Conservation (phyloP, 2,329 filamentous ascomycete genomes). For the Aspergillus quadrilineatus region DNA sequence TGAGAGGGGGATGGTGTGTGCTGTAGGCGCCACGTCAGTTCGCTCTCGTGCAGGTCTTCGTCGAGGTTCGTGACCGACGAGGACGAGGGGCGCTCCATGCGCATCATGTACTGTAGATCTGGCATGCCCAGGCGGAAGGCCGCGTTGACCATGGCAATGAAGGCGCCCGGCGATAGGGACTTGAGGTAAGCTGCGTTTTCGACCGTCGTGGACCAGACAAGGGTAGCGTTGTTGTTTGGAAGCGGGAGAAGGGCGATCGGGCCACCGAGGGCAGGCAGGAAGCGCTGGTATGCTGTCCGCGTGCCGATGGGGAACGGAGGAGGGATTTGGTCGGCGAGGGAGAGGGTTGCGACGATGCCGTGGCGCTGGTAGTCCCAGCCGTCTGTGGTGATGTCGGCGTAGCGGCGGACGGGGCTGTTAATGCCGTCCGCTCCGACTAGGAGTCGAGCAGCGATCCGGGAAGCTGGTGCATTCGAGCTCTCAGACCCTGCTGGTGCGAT, state of each 20-base stretch:
- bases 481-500: slow-evolving; percentile 52
- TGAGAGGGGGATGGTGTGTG: slow-evolving; percentile 61
- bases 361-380: slow-evolving; percentile 94
- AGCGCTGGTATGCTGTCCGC: slow-evolving; percentile 90
- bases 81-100: slow-evolving; percentile 46
- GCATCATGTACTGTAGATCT: slow-evolving; percentile 82
- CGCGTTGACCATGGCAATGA: slow-evolving; percentile 86
- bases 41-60: slow-evolving; percentile 60
- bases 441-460: slow-evolving; percentile 72
- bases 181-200: slow-evolving; percentile 77
- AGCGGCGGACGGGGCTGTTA: slow-evolving; percentile 87
- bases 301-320: slow-evolving; percentile 36
- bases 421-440: slow-evolving; percentile 92
- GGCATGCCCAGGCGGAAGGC: slow-evolving; percentile 79
- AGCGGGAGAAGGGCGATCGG: slow-evolving; percentile 89
- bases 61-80: slow-evolving; percentile 15
- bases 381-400: slow-evolving; percentile 78
- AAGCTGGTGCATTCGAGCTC: slow-evolving; percentile 42
- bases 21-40: slow-evolving; percentile 77
- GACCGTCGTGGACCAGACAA: slow-evolving; percentile 94
- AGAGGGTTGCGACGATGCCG: slow-evolving; percentile 85
- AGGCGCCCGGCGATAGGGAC: slow-evolving; percentile 68
- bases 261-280: slow-evolving; percentile 74
- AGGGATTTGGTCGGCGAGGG: slow-evolving; percentile 55
- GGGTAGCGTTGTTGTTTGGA: slow-evolving; percentile 75